These are phyloP conservation scores for Naganishia albida DNA, from an alignment of 1,284 basidiomycete species.

Conservation along the genomic window DNA sequence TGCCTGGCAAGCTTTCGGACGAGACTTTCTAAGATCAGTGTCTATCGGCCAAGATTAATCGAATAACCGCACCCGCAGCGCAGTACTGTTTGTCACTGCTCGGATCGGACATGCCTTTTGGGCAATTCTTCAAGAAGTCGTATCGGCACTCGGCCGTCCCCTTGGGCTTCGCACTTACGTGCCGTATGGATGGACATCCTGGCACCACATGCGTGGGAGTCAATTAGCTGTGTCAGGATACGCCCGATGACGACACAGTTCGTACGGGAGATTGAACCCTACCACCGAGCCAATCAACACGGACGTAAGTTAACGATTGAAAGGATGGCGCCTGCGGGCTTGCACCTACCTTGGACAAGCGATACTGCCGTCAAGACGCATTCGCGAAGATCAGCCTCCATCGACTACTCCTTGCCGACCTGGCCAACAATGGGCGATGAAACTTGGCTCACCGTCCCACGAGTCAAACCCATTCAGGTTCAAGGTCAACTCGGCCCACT, in stretches of 20 bases:
- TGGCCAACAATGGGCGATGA: neutral
- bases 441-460: conserved; percentile 4
- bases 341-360: conserved; percentile 2
- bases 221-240: neutral
- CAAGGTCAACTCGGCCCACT: conserved; percentile 11
- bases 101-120: neutral
- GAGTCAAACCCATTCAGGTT: neutral
- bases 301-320: neutral
- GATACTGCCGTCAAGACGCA: neutral
- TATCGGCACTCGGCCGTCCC: conserved; percentile 11
- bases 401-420: neutral
- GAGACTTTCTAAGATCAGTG: neutral
- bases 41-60: neutral
- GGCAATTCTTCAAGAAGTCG: conserved; percentile 20
- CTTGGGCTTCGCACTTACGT: neutral
- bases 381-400: neutral
- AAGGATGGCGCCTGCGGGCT: neutral
- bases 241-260: neutral
- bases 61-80: neutral
- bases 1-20: conserved; percentile 4
- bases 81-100: conserved; percentile 11
- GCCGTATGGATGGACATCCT: conserved; percentile 4
- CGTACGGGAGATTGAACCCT: conserved; percentile 13
- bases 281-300: neutral
- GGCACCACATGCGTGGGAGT: neutral